Base-by-base conservation (phyloP, 805 yeast genomes). In the Candida orba region DNA sequence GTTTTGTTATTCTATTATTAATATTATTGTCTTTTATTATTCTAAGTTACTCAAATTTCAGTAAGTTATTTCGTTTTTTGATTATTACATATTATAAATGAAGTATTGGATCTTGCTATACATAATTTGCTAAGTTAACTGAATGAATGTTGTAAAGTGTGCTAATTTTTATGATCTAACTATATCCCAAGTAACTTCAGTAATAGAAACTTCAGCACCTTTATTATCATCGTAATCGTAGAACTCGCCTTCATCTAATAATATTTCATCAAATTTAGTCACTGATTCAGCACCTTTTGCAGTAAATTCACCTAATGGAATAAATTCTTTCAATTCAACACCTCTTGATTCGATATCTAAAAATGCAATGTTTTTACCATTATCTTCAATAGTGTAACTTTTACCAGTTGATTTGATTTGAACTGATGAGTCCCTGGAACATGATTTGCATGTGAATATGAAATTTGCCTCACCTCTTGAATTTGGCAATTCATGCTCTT, bases 181-280 rank as follows among this genome's bases (percentile, higher is more conserved):
- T 36, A 91, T 69, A 9, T 72, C 75, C 83, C 93, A 90, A 36
- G 64, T 58, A n/a, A 79, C 69, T 3, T 86, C 90, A 1, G 84
- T 79, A 14, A 93, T 74, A 20, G 90, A 78, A 17, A 89, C 96
- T 62, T 91, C 97, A 36, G 69, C 76, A 12, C 78, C 76, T 8
- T 84, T 81, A 51, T 79, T 76, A 44, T 93, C 98, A 60, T 93
- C 98, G 58, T 90, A 93, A 56, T 93, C 99, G 59, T 81, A 93
- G 90, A 96, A 90, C 59, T 93, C 98, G 42, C 77, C 79, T 23
- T 86, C 96, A 32, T 71, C 75, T 25, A 89, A 66, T 44, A 84
- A 93, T 23, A 88, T 74, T 25, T 84, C 86, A 6, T 57, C 57
- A 56, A 84, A 86, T 42, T 59, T 62, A 9, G 83, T 69, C 12